These are phyloP conservation scores for Allantophomopsis lycopodina DNA, from an alignment of 2,329 filamentous ascomycete genomes.

Conservation along the genomic window DNA sequence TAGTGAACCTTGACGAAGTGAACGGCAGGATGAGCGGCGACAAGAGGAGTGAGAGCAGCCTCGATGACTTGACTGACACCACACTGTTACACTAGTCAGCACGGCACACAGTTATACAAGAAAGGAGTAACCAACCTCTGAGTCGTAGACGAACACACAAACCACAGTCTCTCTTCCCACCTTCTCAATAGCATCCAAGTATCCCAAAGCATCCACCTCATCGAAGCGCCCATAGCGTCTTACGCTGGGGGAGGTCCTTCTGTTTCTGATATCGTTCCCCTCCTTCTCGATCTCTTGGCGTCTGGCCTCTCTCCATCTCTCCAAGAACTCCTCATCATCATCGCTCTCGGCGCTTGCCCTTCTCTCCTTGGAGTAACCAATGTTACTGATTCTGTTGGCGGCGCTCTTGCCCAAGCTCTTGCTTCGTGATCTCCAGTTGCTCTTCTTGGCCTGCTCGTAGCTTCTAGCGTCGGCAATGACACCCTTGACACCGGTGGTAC, in stretches of 20 bases:
- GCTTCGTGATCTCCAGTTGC: constrained; percentile 22
- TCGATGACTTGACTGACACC: constrained; percentile 69
- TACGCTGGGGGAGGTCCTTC: constrained; percentile 64
- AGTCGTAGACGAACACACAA: constrained; percentile 87
- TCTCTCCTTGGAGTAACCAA: constrained; percentile 8
- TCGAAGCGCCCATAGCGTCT: constrained; percentile 69
- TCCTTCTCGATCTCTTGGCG: constrained; percentile 63
- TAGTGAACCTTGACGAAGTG: constrained; percentile 89
- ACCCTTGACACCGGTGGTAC: constrained; percentile 71
- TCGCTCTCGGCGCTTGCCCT: constrained; percentile 33
- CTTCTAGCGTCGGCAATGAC: constrained; percentile 75
- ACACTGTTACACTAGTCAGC: constrained; percentile 39
- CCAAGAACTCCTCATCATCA: constrained; percentile 73
- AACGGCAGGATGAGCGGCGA: constrained; percentile 53
- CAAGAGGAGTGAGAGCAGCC: constrained; percentile 61
- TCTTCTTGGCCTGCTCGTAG: constrained; percentile 53
- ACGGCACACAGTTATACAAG: constrained; percentile 13
- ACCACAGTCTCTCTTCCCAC: constrained; percentile 69
- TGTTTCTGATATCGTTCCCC: constrained; percentile 40
- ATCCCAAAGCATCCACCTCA: constrained; percentile 78
- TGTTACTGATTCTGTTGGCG: constrained; percentile 9
- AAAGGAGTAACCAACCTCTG: constrained; percentile 45
- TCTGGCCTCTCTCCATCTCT: constrained; percentile 71
- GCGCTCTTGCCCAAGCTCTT: constrained; percentile 33
- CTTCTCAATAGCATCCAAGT: constrained; percentile 93